Conservation (phyloP, 2,329 filamentous ascomycete genomes). For the Cladosporium sp. region DNA sequence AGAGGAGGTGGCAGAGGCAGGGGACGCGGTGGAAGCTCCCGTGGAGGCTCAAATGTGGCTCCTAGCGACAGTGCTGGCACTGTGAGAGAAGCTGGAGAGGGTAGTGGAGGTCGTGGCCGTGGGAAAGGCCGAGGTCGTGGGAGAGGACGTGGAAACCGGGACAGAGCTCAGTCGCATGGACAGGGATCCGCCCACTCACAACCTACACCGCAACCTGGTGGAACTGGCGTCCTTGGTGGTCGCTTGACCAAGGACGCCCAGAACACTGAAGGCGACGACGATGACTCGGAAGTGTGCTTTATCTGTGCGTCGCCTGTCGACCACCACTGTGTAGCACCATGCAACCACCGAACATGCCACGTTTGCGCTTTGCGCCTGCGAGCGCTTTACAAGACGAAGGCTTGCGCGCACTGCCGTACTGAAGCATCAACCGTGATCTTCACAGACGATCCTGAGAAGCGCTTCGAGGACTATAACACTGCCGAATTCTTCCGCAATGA, state of each 20-base stretch:
- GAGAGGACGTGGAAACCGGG: conserved; percentile 34
- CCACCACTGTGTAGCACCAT: conserved; percentile 84
- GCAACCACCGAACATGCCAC: conserved; percentile 95
- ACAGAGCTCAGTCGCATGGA: conserved; percentile 28
- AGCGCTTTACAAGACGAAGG: conserved; percentile 92
- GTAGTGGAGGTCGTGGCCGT: conserved; percentile 19
- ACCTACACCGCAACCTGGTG: conserved; percentile 36
- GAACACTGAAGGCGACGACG: conserved; percentile 28
- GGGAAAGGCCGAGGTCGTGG: conserved; percentile 22
- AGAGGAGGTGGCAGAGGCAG: conserved; percentile 20
- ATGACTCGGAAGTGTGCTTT: conserved; percentile 77
- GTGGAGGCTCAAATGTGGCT: conserved; percentile 6
- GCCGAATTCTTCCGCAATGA: conserved; percentile 73
- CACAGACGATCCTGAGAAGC: conserved; percentile 76
- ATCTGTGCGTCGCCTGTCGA: conserved; percentile 91
- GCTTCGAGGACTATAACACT: conserved; percentile 75
- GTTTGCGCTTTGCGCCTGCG: conserved; percentile 89
- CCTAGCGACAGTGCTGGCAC: conserved; percentile 11
- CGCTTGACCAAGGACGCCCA: conserved; percentile 46
- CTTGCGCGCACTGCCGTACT: conserved; percentile 91
- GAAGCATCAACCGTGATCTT: conserved; percentile 82
- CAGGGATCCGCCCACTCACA: conserved; percentile 21
- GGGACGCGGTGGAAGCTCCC: conserved; percentile 16
- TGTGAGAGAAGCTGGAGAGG: conserved; percentile 10
- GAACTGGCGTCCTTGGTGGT: conserved; percentile 41